Evolutionary conservation across 1,139 yeast genomes (phyloP), one percentile per base, ranked within the genome.

Genomic region (Geotrichum klebahnii): DNA sequence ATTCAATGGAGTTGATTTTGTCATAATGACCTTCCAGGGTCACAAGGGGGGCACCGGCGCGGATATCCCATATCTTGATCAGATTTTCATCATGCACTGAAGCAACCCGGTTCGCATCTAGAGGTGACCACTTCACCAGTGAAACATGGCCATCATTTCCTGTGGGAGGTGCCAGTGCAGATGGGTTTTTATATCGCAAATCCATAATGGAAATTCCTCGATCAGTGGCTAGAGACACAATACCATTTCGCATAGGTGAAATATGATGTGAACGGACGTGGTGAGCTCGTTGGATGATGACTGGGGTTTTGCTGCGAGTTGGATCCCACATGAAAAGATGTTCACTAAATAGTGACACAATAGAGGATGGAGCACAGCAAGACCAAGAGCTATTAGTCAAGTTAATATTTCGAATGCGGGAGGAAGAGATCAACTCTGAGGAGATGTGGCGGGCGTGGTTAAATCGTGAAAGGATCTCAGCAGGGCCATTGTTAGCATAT

Each of bases 121-220:
- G 61, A 1, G 82, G 77, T 46, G 82, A 77, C 94, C 95, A 86
- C 61, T 74, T 76, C 44, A 82, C 78, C 24, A 69, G 57, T 41
- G 75, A 74, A 0, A 75, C 70, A 29, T 66, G 59, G 10, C 64
- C 62, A 42, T 59, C 60, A 49, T 67, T 67, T 22, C 58, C 64
- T 16, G 64, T 63, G 3, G 80, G 79, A 0, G 77, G 74, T 53
- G 73, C 71, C 5, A 76, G 67, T 1, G 76, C 73, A 1, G 69
- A 56, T 0, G 71, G 58, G 29, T 61, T 59, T 23, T 63, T 61
- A 14, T 73, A 72, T 56, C 94, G 73, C 53, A 83, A 66, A 63
- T 86, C 95, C 59, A 80, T 75, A 46, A 86, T 67, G 0, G 90
- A 80, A 3, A 84, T 75, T 1, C 95, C 95, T 61, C 81, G 81